Evolutionary conservation across 2,329 filamentous ascomycete species (phyloP), one percentile per base, ranked within the genome.

Genomic region (Talaromyces sp.): DNA sequence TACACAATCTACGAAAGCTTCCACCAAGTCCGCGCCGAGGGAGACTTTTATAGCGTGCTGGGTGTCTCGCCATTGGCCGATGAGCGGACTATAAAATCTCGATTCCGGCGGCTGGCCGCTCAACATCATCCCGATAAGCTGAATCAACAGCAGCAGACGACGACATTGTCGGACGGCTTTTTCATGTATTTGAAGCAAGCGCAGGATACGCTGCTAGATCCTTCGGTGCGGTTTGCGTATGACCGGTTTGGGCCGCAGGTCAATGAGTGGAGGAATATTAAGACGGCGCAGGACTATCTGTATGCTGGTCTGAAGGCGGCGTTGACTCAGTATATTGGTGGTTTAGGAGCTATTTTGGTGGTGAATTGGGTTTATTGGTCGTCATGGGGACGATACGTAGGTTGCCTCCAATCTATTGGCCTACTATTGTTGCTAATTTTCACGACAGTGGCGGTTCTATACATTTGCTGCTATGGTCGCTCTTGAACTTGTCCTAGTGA

Each of bases 1-100:
- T 97, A 97, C 83, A 97, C 93, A 56, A 88, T 98, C 72, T 95
- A 93, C 81, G 94, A 98, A 80, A 90, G 92, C 72, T 91, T 96
- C 83, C 88, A 91, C 81, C 88, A 92, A 68, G 84, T 97, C 31
- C 89, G 87, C 68, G 81, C 84, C 53, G 81, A 84, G 1, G 88
- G 90, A 19, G 89, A 92, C 77, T 97, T 91, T 81, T 98, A 97
- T 80, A 82, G 86, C 56, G 85, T 90, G 68, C 86, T 99, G 0
- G 88, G 88, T 40, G 85, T 97, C 0, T 82, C 89, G 13, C 83
- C 89, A 43, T 77, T 85, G 65, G 90, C 91, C 11, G 84, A 86
- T 62, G 92, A 96, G 62, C 86, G 86, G 71, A 88, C 89, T 13
- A 86, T 99, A 75, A 95, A 96, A 79, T 90, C 89, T 25, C 88